Percentiles rank a stretch among this genome's conserved stretches.
Evolutionary conservation across 2,329 filamentous ascomycete genomes (phyloP).

Genomic region (Pyricularia pennisetigena): DNA sequence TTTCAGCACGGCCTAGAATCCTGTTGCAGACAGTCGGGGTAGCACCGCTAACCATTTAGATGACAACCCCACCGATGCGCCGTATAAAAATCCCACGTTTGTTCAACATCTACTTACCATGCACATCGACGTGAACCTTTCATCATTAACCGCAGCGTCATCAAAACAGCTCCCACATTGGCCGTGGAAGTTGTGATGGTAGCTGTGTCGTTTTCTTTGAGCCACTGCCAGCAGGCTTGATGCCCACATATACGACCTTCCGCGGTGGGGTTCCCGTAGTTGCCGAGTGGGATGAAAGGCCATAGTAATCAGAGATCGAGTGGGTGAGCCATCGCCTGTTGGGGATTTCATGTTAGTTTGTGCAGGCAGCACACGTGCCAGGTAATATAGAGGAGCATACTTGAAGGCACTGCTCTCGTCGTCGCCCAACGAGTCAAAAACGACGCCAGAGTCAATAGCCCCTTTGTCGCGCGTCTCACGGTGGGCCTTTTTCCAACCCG

Average conservation of each 20-base stretch:
- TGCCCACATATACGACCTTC: conserved; percentile 74
- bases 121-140: not conserved
- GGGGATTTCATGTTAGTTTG: conserved; percentile 8
- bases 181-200: conserved; percentile 39
- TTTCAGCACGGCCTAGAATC: no score
- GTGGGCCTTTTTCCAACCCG: conserved; percentile 39
- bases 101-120: not conserved
- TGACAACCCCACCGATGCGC: not conserved
- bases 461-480: conserved; percentile 49
- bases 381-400: conserved; percentile 35
- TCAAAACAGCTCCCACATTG: conserved; percentile 47
- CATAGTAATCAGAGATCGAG: conserved; percentile 86
- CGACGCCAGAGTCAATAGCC: conserved; percentile 46
- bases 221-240: conserved; percentile 36
- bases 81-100: not conserved
- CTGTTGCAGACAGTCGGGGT: not conserved
- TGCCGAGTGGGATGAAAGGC: conserved; percentile 73
- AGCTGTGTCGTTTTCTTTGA: conserved; percentile 12
- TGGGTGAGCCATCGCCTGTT: conserved; percentile 82
- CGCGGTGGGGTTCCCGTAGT: conserved; percentile 60
- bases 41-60: not conserved
- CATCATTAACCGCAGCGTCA: not conserved
- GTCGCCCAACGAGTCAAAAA: conserved; percentile 71
- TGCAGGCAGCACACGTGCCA: not conserved
- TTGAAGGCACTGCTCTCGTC: conserved; percentile 75